These are phyloP conservation scores for Diaporthe sp. DNA, from an alignment of 2,329 filamentous ascomycete genomes.

Conservation along the genomic window DNA sequence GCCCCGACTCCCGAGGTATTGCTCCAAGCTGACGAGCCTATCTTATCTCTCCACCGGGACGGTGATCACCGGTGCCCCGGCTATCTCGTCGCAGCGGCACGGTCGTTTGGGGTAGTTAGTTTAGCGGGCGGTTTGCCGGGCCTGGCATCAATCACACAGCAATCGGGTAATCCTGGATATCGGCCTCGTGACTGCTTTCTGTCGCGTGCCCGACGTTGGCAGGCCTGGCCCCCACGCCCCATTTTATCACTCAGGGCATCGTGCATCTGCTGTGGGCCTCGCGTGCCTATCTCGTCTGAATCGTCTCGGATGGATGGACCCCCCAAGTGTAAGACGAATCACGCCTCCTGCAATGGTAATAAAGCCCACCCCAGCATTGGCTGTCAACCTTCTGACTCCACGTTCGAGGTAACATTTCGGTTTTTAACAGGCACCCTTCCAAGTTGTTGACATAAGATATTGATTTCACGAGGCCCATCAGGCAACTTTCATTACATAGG, in stretches of 20 bases:
- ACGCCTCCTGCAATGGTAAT: constrained; percentile 26
- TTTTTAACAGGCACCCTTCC: neutral
- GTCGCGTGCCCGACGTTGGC: neutral
- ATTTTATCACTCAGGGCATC: constrained; percentile 1
- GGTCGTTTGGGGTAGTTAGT: neutral
- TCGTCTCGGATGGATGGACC: constrained; percentile 25
- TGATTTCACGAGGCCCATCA: neutral
- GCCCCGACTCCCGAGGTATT: neutral
- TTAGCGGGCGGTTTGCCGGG: constrained; percentile 6
- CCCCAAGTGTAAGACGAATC: constrained; percentile 28
- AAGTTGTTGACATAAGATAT: neutral
- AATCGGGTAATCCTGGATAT: constrained; percentile 1
- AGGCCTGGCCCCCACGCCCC: constrained; percentile 4
- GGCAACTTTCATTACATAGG: constrained; percentile 14
- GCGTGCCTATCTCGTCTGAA: constrained; percentile 22
- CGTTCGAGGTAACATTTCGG: constrained; percentile 14
- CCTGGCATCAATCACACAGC: neutral
- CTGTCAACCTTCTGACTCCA: neutral
- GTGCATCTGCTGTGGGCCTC: constrained; percentile 15
- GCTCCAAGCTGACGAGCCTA: neutral
- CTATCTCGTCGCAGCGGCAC: constrained; percentile 9
- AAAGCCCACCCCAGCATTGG: constrained; percentile 12
- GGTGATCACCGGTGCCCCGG: constrained; percentile 20
- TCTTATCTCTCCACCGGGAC: constrained; percentile 34
- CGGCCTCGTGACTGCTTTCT: constrained; percentile 15